phyloP scores from a whole-genome alignment of 352 stramenopile species.

The Peronosclerospora sorghi region DNA sequence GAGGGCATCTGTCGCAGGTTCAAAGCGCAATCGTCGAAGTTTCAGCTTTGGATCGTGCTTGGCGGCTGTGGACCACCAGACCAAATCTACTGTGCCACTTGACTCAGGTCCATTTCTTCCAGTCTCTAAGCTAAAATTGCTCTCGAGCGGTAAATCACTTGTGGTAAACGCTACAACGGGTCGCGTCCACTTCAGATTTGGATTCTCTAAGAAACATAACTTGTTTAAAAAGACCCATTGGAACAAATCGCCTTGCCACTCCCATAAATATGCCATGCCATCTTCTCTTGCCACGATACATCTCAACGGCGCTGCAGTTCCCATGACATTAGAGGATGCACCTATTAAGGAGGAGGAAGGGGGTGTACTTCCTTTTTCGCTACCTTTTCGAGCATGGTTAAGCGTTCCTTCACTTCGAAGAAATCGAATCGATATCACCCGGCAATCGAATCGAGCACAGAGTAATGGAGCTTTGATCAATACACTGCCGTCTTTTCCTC shows the following conservation, averaged over 20 bases:
- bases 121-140: neutral
- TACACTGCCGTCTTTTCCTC: conserved; percentile 50
- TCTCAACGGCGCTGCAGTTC: conserved; percentile 26
- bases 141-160: conserved; percentile 23
- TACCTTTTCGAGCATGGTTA: conserved; percentile 2
- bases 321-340: conserved; percentile 3
- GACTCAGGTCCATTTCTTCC: conserved; percentile 2
- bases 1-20: conserved; percentile 52
- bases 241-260: conserved; percentile 68
- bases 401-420: conserved; percentile 15
- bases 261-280: conserved; percentile 73
- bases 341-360: conserved; percentile 1
- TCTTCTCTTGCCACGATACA: conserved; percentile 71
- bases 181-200: conserved; percentile 72
- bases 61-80: conserved; percentile 65
- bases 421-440: conserved; percentile 55
- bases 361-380: neutral
- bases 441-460: conserved; percentile 63
- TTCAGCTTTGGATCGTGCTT: conserved; percentile 56
- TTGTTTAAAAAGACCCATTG: conserved; percentile 78
- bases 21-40: conserved; percentile 59
- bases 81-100: conserved; percentile 41
- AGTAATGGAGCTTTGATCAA: conserved; percentile 58
- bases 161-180: conserved; percentile 54
- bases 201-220: conserved; percentile 72